Base-by-base conservation (phyloP, 257 asterid genomes). In the Cruciata laevipes region DNA sequence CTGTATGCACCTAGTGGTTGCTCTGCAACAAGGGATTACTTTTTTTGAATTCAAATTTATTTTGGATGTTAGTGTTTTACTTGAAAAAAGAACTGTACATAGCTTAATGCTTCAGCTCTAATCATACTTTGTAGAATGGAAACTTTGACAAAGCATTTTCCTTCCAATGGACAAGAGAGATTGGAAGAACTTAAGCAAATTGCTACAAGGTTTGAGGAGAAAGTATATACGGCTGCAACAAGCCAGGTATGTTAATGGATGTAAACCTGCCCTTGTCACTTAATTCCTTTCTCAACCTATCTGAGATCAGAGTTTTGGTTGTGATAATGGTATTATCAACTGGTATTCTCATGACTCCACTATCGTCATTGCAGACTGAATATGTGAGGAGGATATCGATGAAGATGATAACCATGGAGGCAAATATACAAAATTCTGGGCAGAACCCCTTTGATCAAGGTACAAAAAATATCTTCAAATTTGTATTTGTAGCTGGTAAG, bases 351-450 rank as follows among this genome's bases (percentile, higher is more conserved):
- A 2, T 40, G 66, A 27, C n/a, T 59, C 68, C 4, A 6, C 27
- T 31, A 35, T 37, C 47, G 30, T 49, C 7, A 27, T 63, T 82
- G 79, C 94, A 90, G 96, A 76, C 86, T 14, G 97, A 93, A 80
- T 90, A 93, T 73, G 64, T 90, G 65, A 84, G 95, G 78, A 85
- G 84, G 79, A 90, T 94, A 78, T 86, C 97, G 60, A 66, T 88
- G 82, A 90, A 88, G 85, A 85, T 93, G 96, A 81, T 85, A 61
- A 77, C 92, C 6, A 83, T 93, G 89, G 97, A 93, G 87, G 75
- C 83, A 20, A 88, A 85, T 76, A 85, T 89, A 51, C 91, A 79
- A 44, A 85, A 80, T 76, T 27, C n/a, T 73, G 84, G 84, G 78
- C 80, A 77, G 76, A 85, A 76, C 69, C 80, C 89, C 62, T 84